phyloP scores from a whole-genome alignment of 805 yeast species.

The Alloascoidea hylecoeti region DNA sequence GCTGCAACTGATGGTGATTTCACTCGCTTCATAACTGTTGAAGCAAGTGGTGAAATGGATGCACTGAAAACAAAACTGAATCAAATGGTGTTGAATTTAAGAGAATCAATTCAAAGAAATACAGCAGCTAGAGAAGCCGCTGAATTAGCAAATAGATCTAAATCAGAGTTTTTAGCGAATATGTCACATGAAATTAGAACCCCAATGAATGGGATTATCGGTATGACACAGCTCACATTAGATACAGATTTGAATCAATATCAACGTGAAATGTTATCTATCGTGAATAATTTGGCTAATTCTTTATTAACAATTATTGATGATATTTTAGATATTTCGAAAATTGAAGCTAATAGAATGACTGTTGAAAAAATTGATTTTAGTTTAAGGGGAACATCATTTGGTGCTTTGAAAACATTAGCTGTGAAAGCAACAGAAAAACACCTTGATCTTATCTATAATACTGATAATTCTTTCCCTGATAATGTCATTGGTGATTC shows the following conservation, averaged over 20 bases:
- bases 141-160: conserved; percentile 77
- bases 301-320: conserved; percentile 78
- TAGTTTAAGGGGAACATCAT: conserved; percentile 74
- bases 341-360: conserved; percentile 90
- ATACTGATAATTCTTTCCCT: conserved; percentile 78
- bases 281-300: conserved; percentile 80
- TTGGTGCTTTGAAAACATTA: conserved; percentile 78
- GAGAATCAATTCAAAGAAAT: conserved; percentile 83
- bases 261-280: conserved; percentile 83
- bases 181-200: conserved; percentile 84
- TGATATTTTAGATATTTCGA: conserved; percentile 82
- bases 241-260: conserved; percentile 85
- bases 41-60: conserved; percentile 84
- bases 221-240: conserved; percentile 81
- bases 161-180: conserved; percentile 82
- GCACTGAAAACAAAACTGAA: conserved; percentile 39
- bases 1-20: conserved; percentile 93
- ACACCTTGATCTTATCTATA: conserved; percentile 65
- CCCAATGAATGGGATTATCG: conserved; percentile 87
- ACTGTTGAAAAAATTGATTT: conserved; percentile 84
- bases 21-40: conserved; percentile 81
- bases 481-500: conserved; percentile 83
- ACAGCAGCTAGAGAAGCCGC: conserved; percentile 94
- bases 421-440: conserved; percentile 86
- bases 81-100: conserved; percentile 74